Evolutionary conservation across 768 basidiomycete species (phyloP), one percentile per base, ranked within the genome.

Genomic region (Calocybe indica): DNA sequence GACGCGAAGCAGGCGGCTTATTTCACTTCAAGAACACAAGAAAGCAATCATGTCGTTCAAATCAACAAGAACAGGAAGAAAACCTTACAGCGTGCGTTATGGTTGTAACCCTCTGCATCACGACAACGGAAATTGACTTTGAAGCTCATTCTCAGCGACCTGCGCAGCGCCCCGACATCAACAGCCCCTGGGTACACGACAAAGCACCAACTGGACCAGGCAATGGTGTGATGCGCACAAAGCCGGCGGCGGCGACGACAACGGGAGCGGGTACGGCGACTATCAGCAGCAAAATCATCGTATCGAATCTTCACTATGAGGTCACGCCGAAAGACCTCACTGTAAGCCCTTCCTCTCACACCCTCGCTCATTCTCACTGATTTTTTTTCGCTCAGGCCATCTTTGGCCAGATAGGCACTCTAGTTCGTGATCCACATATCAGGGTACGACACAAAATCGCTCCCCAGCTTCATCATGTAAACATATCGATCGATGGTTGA

Each of bases 251-350:
- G 5, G 42, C 54, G 34, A 49, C 51, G 14, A 49, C 57, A 13
- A 53, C 61, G 13, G 48, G 56, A 3, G 61, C 71, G 22, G 57
- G 68, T 10, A 58, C 68, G 3, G 75, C 72, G 53, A 66, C 77
- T 28, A 43, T 57, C 52, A 69, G 67, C 53, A 65, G 45, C 46
- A 82, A 82, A 61, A 79, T 94, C 54, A 63, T 88, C 52, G 85
- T 95, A 55, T 82, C 88, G 58, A 92, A 92, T 63, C 58, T 96
- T 54, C 93, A 96, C 69, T 96, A 95, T 56, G 92, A 95, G 58
- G 80, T 96, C 37, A 88, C 85, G 47, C 79, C 87, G 59, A 85
- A 85, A 73, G 92, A 95, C 70, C 74, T 95, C 42, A 85, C 75
- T 68, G 93, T 95, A 55, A 61, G 89, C 68, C 13, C 14, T 34